Percentiles rank a stretch among this genome's conserved stretches.
These are phyloP conservation scores for Delitschia confertaspora DNA, from an alignment of 495 filamentous ascomycete genomes.

Conservation along the genomic window DNA sequence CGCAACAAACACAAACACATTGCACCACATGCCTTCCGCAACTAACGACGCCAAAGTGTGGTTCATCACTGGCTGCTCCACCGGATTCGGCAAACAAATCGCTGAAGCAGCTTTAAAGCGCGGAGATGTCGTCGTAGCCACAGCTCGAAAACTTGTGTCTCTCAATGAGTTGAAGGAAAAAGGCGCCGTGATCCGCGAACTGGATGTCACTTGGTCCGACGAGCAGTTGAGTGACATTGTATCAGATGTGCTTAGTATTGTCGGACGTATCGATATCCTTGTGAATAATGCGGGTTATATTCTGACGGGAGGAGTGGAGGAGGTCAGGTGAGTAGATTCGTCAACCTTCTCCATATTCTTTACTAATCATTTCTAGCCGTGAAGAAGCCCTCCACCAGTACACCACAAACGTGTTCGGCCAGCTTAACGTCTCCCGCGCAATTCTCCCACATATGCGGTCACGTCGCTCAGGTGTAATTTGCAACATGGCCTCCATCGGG, in stretches of 20 bases:
- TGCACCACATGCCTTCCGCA: background rate
- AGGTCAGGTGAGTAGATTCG: slow-evolving; percentile 29
- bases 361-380: slow-evolving; percentile 26
- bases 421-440: slow-evolving; percentile 38
- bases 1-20: too few species aligned
- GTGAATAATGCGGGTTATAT: slow-evolving; percentile 45
- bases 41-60: slow-evolving; percentile 29
- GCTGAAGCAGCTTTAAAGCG: slow-evolving; percentile 34
- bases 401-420: slow-evolving; percentile 42
- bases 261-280: slow-evolving; percentile 42
- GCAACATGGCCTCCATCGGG: slow-evolving; percentile 39
- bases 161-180: slow-evolving; percentile 36
- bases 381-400: slow-evolving; percentile 33
- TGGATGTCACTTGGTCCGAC: slow-evolving; percentile 38
- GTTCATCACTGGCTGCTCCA: slow-evolving; percentile 42
- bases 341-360: too few species aligned
- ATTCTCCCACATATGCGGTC: slow-evolving; percentile 41
- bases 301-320: slow-evolving; percentile 32
- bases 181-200: slow-evolving; percentile 35
- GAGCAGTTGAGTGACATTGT: slow-evolving; percentile 31
- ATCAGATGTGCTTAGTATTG: slow-evolving; percentile 33
- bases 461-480: slow-evolving; percentile 35
- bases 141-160: slow-evolving; percentile 38
- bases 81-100: slow-evolving; percentile 39
- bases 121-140: slow-evolving; percentile 48